A percentile compares a stretch with the other conserved stretches of the same genome.
These are phyloP conservation scores for Tolypocladium sp. DNA, from an alignment of 2,329 filamentous ascomycete genomes.

Conservation along the genomic window DNA sequence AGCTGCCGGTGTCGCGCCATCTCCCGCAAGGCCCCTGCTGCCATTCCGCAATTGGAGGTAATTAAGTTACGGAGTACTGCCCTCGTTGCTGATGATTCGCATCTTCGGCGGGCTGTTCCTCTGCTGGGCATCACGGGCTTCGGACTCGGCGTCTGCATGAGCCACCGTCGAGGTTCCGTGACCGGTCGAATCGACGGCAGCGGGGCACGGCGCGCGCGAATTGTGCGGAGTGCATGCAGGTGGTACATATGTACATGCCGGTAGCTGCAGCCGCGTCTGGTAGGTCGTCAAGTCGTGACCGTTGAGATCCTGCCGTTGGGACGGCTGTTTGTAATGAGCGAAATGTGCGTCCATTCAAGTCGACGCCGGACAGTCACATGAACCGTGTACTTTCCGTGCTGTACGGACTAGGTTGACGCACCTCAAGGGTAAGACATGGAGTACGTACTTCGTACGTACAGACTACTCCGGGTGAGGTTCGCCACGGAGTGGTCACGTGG, in stretches of 20 bases:
- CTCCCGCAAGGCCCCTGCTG: background rate
- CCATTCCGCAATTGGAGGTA: background rate
- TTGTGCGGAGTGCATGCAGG: background rate
- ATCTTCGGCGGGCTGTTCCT: background rate
- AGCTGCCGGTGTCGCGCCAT: background rate
- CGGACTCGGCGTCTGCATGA: background rate
- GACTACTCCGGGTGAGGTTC: too few species aligned
- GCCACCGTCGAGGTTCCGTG: background rate
- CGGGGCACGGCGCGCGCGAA: background rate
- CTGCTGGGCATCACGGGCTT: background rate
- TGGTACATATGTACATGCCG: too few species aligned
- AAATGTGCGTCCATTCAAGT: too few species aligned
- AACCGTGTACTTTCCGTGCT: too few species aligned
- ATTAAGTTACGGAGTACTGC: too few species aligned
- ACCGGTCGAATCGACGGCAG: background rate
- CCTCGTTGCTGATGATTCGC: background rate
- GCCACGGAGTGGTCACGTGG: too few species aligned
- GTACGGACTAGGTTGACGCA: background rate
- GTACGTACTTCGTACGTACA: too few species aligned
- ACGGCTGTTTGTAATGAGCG: too few species aligned
- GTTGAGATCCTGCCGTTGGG: background rate
- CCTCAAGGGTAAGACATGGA: too few species aligned
- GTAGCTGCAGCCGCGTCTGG: too few species aligned
- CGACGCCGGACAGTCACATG: too few species aligned
- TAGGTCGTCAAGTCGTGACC: background rate